Base-by-base conservation (phyloP, 345 rosid species). In the Lenwebbia sp. region DNA sequence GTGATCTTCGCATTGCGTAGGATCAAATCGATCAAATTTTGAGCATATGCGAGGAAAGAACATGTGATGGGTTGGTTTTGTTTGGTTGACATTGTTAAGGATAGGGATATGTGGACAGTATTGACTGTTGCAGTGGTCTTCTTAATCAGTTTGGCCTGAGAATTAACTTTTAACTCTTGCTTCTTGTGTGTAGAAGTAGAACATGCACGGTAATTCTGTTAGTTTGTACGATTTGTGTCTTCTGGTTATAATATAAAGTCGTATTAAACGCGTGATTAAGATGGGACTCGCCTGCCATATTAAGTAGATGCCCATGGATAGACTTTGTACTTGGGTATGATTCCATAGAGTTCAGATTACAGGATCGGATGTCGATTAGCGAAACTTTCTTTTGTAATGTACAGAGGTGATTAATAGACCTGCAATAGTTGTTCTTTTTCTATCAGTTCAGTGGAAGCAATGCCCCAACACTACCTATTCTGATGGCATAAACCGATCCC, bases 231-330 rank as follows among this genome's bases (percentile, higher is more conserved):
- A 65, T 17, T 65, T 65, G 78, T 17, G 44, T 65, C 76, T 11
- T 30, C 0, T 28, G 74, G 74, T 60, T 60, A 3, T 60, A 51
- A 6, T 60, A 60, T 14, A 28, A 28, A 0, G 40, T 28, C 0
- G 2, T 0, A 30, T 60, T 28, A 28, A 60, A 28, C 0, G 75
- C 0, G 41, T 0, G 7, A 7, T 30, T 62, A 62, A 62, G 75
- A 60, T 28, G 74, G 37, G 74, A 33, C 40, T 62, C 11, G 1
- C 44, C 78, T 17, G 44, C 78, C 12, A 30, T 7, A 65, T 65
- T 15, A 65, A 65, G 78, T 10, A 17, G 23, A 65, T 33, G 3
- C 12, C 1, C 6, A 1, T 33, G 25, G 25, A 33, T 33, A 65
- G 78, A 65, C 44, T 33, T 65, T 0, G 6, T 17, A 0, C 0